Base-by-base conservation (phyloP, 2,329 filamentous ascomycete genomes). In the Talaromyces sp. region DNA sequence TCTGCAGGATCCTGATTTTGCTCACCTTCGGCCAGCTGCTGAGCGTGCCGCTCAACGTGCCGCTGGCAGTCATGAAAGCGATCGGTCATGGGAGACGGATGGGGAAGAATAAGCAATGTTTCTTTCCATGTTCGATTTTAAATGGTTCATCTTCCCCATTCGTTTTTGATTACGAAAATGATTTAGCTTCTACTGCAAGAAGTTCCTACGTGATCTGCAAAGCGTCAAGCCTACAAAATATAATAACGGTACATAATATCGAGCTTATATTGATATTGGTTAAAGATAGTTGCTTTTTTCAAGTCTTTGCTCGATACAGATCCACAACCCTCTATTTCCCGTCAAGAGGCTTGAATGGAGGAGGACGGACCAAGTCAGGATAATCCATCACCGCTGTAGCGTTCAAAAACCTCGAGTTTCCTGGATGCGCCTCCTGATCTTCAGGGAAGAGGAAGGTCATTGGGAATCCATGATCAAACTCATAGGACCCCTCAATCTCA, bases 401-500 rank as follows among this genome's bases (percentile, higher is more conserved):
- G 41, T 60, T 57, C 47, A 56, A 30, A n/a, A 57, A 61, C 0
- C 7, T 5, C 19, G 44, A 49, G 46, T 50, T 52, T 3, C 6
- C 33, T 4, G 58, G 56, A 47, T 59, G 58, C 3, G 60, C 47
- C 48, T 61, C 57, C 47, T 57, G 47, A 2, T 11, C 39, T n/a
- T 50, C 42, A 4, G 49, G n/a, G 17, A 55, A 49, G 1, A 63
- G 49, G 40, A 60, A 60, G 30, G 16, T 51, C 51, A 54, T 57
- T 17, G 59, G 59, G 49, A 62, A 62, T 16, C 40, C 83, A 24
- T 77, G 30, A 17, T 86, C 79, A 57, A 87, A 87, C 4, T 73
- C 65, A 42, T 72, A 70, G 11, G 80, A 77, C 2, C 65, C 66
- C 56, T 87, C 83, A 52, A 87, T 81, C 55, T 80, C 76, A 35